Evolutionary conservation across 129 eudicot species (phyloP).

Genomic region (Lonicera japonica): DNA sequence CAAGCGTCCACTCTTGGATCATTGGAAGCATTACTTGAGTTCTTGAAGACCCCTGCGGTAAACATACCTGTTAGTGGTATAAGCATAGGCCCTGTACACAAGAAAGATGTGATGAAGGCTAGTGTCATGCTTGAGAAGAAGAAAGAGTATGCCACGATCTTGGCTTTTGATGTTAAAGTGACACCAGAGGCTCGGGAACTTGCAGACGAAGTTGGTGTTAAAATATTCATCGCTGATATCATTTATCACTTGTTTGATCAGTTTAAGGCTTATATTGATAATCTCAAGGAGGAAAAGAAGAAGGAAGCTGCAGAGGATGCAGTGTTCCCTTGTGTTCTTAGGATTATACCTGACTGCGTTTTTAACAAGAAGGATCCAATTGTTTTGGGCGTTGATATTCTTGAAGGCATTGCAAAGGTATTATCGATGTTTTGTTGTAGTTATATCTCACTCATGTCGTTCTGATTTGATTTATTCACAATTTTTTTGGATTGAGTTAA

Average conservation of each 20-base stretch:
- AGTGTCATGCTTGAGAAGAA: conserved; percentile 94
- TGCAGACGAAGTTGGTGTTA: conserved; percentile 85
- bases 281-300: conserved; percentile 91
- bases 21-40: conserved; percentile 76
- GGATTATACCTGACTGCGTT: conserved; percentile 74
- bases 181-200: conserved; percentile 84
- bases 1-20: conserved; percentile 98
- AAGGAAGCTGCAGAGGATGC: conserved; percentile 85
- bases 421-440: background rate
- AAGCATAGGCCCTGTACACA: conserved; percentile 95
- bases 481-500: background rate
- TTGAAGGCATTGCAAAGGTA: conserved; percentile 89
- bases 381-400: conserved; percentile 82
- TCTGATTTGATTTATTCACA: background rate
- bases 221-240: conserved; percentile 69
- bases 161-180: conserved; percentile 94
- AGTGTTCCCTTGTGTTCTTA: conserved; percentile 86
- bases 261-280: conserved; percentile 85
- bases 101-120: conserved; percentile 93
- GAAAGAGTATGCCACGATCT: conserved; percentile 74
- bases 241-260: conserved; percentile 86
- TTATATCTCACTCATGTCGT: background rate
- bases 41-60: conserved; percentile 78
- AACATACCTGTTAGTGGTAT: conserved; percentile 93
- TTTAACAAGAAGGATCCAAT: conserved; percentile 93